Conservation (phyloP, 1,284 basidiomycete genomes). For the Apiotrichum gracile region DNA sequence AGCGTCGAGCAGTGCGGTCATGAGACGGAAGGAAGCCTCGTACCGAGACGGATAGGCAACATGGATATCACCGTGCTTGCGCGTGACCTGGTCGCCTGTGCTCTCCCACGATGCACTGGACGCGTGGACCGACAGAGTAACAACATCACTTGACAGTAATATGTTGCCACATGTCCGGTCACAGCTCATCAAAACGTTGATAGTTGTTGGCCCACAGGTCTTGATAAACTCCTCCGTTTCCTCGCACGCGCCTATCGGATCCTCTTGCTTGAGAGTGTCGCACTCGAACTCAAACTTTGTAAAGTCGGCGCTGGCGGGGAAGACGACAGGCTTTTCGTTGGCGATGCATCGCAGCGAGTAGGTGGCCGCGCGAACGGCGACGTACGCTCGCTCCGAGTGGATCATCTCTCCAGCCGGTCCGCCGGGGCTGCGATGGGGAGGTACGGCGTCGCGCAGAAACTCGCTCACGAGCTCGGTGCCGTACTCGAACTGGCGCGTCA, state of each 20-base stretch:
- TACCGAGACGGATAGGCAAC: conserved; percentile 65
- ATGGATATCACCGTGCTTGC: conserved; percentile 61
- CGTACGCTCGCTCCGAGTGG: conserved; percentile 66
- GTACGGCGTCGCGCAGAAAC: conserved; percentile 62
- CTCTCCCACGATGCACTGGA: conserved; percentile 50
- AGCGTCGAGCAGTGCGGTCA: conserved; percentile 73
- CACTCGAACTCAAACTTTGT: conserved; percentile 52
- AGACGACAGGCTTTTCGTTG: conserved; percentile 63
- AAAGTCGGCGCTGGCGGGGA: conserved; percentile 74
- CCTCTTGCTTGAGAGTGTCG: neutral
- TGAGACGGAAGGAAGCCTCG: conserved; percentile 63
- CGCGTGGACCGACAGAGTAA: conserved; percentile 58
- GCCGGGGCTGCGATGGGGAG: conserved; percentile 42
- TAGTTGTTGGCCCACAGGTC: conserved; percentile 59
- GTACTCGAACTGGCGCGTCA: conserved; percentile 79
- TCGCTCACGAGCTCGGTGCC: conserved; percentile 76
- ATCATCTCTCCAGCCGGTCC: conserved; percentile 47
- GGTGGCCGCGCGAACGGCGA: conserved; percentile 72
- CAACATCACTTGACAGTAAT: conserved; percentile 79
- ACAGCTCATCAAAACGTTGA: conserved; percentile 60
- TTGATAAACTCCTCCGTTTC: conserved; percentile 74
- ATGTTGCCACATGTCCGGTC: conserved; percentile 66
- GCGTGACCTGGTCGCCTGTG: conserved; percentile 28
- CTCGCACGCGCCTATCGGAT: conserved; percentile 26
- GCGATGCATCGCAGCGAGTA: conserved; percentile 68